Evolutionary conservation across 805 yeast genomes (phyloP).

Genomic region (Kuraishia ogatae): DNA sequence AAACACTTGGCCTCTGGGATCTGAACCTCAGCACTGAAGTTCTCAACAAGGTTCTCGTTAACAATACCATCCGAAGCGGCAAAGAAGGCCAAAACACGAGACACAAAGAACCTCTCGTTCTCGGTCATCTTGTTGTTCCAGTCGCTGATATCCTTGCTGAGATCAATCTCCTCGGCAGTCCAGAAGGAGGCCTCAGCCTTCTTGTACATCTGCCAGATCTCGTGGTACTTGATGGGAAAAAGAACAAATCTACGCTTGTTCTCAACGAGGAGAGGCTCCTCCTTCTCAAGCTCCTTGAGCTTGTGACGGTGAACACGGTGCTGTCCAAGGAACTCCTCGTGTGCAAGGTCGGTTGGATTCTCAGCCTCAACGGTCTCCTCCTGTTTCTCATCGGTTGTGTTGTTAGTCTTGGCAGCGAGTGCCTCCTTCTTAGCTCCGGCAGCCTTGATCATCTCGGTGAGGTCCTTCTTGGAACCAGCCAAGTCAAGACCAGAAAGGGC

Average conservation of each 20-base stretch:
- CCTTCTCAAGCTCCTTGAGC: slow-evolving; percentile 68
- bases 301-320: slow-evolving; percentile 67
- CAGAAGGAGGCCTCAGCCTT: slow-evolving; percentile 99
- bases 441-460: slow-evolving; percentile 29
- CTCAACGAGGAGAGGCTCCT: slow-evolving; percentile 82
- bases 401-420: slow-evolving; percentile 17
- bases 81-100: slow-evolving; percentile 92
- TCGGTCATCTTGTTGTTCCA: slow-evolving; percentile 88
- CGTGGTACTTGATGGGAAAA: slow-evolving; percentile 95
- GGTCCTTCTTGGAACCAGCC: slow-evolving; percentile 30
- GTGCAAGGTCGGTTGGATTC: slow-evolving; percentile 23
- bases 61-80: slow-evolving; percentile 99
- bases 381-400: slow-evolving; percentile 8
- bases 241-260: slow-evolving; percentile 85
- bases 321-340: slow-evolving; percentile 44
- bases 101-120: slow-evolving; percentile 86
- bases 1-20: slow-evolving; percentile 97
- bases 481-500: slow-evolving; percentile 47
- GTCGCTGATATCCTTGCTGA: slow-evolving; percentile 83
- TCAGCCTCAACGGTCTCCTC: slow-evolving; percentile 4
- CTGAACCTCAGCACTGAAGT: slow-evolving; percentile 95
- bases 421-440: slow-evolving; percentile 30
- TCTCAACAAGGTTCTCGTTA: slow-evolving; percentile 94
- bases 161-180: slow-evolving; percentile 98
- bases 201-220: slow-evolving; percentile 98